Evolutionary conservation across 2,329 filamentous ascomycete genomes (phyloP).

Genomic region (Aspergillus spinulosporus): DNA sequence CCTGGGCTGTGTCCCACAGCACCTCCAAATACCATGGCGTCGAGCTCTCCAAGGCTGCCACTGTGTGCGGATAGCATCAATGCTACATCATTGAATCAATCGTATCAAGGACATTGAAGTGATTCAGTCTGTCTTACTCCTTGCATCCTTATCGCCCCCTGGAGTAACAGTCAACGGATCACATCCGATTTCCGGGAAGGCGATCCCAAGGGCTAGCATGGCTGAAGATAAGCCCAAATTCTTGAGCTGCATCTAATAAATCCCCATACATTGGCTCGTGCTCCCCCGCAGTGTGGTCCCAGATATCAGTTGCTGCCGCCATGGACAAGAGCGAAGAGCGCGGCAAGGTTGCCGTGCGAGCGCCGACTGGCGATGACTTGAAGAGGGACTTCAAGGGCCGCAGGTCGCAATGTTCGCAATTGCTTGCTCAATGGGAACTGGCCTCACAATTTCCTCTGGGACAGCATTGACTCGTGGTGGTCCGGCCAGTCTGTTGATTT

Average conservation of each 20-base stretch:
- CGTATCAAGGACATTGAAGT: too few species aligned
- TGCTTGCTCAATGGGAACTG: conserved; percentile 9
- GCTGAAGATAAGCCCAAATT: background rate
- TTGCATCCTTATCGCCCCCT: background rate
- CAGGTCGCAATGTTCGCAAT: conserved; percentile 10
- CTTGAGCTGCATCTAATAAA: background rate
- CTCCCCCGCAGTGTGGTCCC: background rate
- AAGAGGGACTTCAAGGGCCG: conserved; percentile 4
- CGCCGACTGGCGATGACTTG: background rate
- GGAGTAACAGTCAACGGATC: background rate
- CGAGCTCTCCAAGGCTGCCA: too few species aligned
- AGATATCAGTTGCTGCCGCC: background rate
- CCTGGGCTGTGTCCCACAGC: background rate
- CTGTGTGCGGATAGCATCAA: too few species aligned
- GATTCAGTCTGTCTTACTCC: too few species aligned
- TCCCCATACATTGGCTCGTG: background rate
- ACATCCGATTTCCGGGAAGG: background rate
- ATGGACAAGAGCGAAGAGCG: background rate
- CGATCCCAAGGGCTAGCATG: background rate
- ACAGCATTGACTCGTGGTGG: conserved; percentile 3
- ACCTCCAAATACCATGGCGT: background rate
- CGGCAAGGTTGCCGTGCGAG: background rate
- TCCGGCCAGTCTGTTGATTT: conserved; percentile 4
- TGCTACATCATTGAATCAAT: too few species aligned
- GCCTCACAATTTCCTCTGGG: conserved; percentile 4